These are phyloP conservation scores for Periconia digitata DNA, from an alignment of 2,329 filamentous ascomycete genomes.

Conservation along the genomic window DNA sequence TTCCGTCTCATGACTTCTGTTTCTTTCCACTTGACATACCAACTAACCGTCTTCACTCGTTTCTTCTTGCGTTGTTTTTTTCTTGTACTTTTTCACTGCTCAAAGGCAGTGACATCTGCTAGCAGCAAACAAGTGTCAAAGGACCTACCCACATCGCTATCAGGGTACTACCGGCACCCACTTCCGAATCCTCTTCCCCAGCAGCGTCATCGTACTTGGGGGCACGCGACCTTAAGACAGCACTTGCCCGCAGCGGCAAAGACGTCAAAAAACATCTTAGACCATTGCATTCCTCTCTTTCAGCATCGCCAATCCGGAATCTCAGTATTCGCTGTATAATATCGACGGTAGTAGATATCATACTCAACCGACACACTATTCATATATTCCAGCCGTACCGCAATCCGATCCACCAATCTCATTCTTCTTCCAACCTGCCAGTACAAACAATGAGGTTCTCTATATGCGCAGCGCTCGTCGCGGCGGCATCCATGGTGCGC, in stretches of 20 bases:
- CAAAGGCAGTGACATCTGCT: background rate
- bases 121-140: background rate
- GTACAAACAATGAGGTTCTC: slow-evolving; percentile 28
- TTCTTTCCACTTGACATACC: background rate
- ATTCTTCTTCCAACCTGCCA: background rate
- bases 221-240: background rate
- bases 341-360: background rate
- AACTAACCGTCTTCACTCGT: background rate
- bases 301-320: background rate
- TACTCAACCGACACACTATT: background rate
- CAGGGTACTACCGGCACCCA: background rate
- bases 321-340: background rate
- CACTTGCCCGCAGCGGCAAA: background rate
- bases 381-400: slow-evolving; percentile 1
- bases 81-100: too few relatives aligned
- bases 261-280: background rate
- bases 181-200: background rate
- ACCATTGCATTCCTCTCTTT: background rate
- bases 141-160: too few relatives aligned
- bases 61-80: background rate
- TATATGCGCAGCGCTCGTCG: slow-evolving; percentile 22
- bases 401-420: background rate
- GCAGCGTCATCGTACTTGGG: background rate
- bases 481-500: slow-evolving; percentile 20
- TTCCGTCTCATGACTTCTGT: background rate